Conservation (phyloP, 768 basidiomycete genomes). For the Trametes meyenii region DNA sequence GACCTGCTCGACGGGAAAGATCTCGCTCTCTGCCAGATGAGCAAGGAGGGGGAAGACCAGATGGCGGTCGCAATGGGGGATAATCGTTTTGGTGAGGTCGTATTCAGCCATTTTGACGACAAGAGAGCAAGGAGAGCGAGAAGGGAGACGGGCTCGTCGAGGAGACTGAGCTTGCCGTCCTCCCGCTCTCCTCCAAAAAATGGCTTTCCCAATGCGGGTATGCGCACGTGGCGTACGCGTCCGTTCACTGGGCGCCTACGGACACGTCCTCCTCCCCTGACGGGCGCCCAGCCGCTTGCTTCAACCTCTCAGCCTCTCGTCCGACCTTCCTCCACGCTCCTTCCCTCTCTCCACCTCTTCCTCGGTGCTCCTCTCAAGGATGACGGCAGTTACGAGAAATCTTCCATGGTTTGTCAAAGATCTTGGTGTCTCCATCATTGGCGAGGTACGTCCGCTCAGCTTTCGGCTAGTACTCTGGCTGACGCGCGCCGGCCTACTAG, state of each 20-base stretch:
- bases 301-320: no score
- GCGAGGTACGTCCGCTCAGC: constrained; percentile 54
- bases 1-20: constrained; percentile 81
- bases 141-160: constrained; percentile 11
- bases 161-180: constrained; percentile 13
- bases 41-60: constrained; percentile 90
- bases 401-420: constrained; percentile 86
- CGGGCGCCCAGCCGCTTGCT: not conserved
- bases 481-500: constrained; percentile 48
- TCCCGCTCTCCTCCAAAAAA: constrained; percentile 17
- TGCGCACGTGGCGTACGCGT: constrained; percentile 21
- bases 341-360: constrained; percentile 5
- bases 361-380: constrained; percentile 34
- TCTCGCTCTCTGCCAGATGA: constrained; percentile 74
- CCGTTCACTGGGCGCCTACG: not conserved
- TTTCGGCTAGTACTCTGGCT: constrained; percentile 9
- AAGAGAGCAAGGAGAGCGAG: not conserved
- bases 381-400: constrained; percentile 80
- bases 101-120: constrained; percentile 72
- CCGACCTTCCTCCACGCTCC: not conserved
- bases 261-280: constrained; percentile 10
- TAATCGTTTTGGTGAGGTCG: constrained; percentile 89
- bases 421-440: constrained; percentile 79
- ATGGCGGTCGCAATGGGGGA: constrained; percentile 94
- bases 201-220: constrained; percentile 18